Conservation (phyloP, 2,329 filamentous ascomycete species). For the Aspergillus sp. region DNA sequence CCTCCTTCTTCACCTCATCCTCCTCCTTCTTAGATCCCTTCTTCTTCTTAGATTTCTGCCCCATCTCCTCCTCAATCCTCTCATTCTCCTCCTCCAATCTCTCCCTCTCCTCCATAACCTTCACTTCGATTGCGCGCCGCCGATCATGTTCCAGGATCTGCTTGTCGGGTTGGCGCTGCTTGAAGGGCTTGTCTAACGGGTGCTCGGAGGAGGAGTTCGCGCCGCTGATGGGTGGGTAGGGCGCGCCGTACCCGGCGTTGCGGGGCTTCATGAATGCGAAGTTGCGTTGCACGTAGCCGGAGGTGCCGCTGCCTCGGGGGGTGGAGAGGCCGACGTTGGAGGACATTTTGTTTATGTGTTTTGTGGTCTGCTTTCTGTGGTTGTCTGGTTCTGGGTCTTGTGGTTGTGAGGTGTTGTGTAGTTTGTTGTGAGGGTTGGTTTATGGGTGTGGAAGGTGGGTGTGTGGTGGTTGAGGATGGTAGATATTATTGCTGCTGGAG, state of each 20-base stretch:
- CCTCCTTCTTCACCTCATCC: constrained; percentile 5
- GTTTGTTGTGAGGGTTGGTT: no score
- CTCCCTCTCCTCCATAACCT: constrained; percentile 87
- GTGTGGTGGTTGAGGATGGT: background rate
- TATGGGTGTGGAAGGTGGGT: background rate
- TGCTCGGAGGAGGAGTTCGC: constrained; percentile 26
- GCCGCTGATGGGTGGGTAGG: constrained; percentile 60
- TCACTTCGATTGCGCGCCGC: constrained; percentile 86
- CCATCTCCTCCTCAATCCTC: constrained; percentile 63
- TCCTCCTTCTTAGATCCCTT: constrained; percentile 13
- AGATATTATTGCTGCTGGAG: background rate
- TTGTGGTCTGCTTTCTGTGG: background rate
- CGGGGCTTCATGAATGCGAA: constrained; percentile 83
- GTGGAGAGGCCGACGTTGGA: constrained; percentile 96
- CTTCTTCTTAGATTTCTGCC: constrained; percentile 40
- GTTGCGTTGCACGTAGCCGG: constrained; percentile 96
- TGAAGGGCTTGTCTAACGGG: constrained; percentile 55
- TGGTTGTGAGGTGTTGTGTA: background rate
- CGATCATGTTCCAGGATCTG: constrained; percentile 94
- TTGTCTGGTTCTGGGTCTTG: background rate
- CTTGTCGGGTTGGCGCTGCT: constrained; percentile 84
- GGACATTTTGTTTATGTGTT: constrained; percentile 64
- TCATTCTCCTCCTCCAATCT: constrained; percentile 79
- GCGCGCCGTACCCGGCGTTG: constrained; percentile 66
- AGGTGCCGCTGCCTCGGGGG: constrained; percentile 91